A percentile compares a stretch with the other conserved stretches of the same genome.
Conservation (phyloP, 495 filamentous ascomycete genomes). For the Niebla homalea region DNA sequence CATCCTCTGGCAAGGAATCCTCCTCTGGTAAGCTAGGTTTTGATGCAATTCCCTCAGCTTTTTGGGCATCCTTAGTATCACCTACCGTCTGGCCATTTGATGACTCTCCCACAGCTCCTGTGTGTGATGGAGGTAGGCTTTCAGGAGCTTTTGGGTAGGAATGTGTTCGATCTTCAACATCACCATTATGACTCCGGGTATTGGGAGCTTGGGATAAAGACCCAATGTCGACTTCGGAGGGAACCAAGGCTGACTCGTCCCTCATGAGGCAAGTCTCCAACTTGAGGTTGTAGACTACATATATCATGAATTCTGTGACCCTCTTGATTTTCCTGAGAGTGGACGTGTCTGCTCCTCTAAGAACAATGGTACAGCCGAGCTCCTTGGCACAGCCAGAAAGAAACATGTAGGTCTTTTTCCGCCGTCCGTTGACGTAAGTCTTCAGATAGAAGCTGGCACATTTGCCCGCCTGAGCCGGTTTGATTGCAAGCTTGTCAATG, state of each 20-base stretch:
- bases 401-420: conserved; percentile 91
- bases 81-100: neutral
- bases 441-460: conserved; percentile 87
- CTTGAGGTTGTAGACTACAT: conserved; percentile 95
- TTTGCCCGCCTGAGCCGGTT: conserved; percentile 62
- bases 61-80: neutral
- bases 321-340: conserved; percentile 69
- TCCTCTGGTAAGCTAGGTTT: conserved; percentile 23
- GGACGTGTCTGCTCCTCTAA: conserved; percentile 65
- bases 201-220: conserved; percentile 2
- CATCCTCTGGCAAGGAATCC: conserved; percentile 60
- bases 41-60: neutral
- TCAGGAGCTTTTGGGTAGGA: neutral
- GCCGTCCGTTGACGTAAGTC: conserved; percentile 71
- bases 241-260: conserved; percentile 85
- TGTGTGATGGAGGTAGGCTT: neutral
- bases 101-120: neutral
- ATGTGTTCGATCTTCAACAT: neutral
- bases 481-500: conserved; percentile 80
- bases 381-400: conserved; percentile 85
- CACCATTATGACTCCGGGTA: neutral
- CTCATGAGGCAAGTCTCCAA: conserved; percentile 92
- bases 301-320: conserved; percentile 97
- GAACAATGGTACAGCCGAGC: conserved; percentile 88
- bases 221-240: conserved; percentile 40